Conservation (phyloP, 257 asterid species). For the Cordia subcordata region DNA sequence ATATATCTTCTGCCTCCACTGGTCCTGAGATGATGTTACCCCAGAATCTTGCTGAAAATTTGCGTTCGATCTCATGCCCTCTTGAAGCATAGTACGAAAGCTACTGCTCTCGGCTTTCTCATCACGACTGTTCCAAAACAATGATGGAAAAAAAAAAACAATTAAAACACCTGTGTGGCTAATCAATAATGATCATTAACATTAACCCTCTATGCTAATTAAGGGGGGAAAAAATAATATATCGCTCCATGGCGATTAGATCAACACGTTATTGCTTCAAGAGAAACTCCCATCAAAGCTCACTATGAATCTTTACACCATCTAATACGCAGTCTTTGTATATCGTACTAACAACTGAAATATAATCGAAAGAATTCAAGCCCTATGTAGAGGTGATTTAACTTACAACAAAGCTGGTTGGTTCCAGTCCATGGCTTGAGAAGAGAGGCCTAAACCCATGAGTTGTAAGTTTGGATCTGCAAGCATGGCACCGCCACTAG, state of each 20-base stretch:
- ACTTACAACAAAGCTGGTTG: constrained; percentile 58
- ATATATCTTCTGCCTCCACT: constrained; percentile 47
- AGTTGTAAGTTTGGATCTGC: constrained; percentile 48
- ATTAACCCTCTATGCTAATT: no score
- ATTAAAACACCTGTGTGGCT: not conserved
- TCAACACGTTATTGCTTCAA: no score
- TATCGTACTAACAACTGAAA: no score
- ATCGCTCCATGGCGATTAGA: no score
- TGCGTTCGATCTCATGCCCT: constrained; percentile 24
- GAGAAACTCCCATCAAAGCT: no score
- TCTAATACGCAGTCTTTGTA: no score
- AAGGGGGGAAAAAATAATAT: no score
- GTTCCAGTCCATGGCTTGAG: constrained; percentile 72
- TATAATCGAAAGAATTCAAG: no score
- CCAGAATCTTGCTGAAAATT: constrained; percentile 44
- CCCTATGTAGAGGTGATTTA: no score
- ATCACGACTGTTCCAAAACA: constrained; percentile 26
- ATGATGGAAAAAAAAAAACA: not conserved
- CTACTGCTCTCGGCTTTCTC: constrained; percentile 34
- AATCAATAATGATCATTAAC: not conserved
- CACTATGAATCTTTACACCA: no score
- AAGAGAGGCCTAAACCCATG: constrained; percentile 69
- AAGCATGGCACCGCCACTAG: constrained; percentile 19
- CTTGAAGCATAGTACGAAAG: constrained; percentile 44
- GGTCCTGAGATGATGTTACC: constrained; percentile 35